phyloP scores from a whole-genome alignment of 2,329 filamentous ascomycete species.

The Coniochaeta sp. region DNA sequence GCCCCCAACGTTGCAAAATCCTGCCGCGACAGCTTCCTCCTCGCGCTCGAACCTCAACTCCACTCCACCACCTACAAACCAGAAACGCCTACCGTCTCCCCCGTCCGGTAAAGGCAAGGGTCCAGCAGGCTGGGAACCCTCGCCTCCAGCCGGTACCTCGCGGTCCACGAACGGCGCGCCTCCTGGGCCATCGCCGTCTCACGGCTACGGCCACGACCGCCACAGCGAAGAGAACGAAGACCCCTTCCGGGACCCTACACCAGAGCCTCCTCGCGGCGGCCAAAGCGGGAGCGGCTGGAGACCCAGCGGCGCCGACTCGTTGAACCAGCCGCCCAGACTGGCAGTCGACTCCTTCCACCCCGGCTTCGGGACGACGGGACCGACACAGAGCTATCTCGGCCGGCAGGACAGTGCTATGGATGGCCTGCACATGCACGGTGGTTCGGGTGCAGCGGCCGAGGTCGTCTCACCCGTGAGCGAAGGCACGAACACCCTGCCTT shows the following conservation, averaged over 20 bases:
- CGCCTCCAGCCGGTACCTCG: not conserved
- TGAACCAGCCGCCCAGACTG: constrained; percentile 12
- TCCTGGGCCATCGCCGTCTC: not conserved
- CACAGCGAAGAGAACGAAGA: constrained; percentile 18
- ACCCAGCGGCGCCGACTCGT: not conserved
- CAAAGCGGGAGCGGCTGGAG: not conserved
- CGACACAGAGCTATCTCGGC: not conserved
- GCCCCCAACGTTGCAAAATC: constrained; percentile 5
- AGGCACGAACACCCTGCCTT: not conserved
- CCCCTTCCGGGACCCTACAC: constrained; percentile 26
- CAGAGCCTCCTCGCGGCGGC: constrained; percentile 5
- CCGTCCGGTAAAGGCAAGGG: not conserved
- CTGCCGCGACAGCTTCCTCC: constrained; percentile 1
- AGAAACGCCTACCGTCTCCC: constrained; percentile 6
- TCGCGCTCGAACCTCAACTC: not conserved
- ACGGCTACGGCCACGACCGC: not conserved
- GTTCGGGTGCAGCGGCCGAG: not conserved
- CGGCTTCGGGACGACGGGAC: constrained; percentile 17
- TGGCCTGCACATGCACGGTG: constrained; percentile 1
- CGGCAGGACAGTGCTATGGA: not conserved
- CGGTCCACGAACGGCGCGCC: not conserved
- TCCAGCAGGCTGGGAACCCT: not conserved
- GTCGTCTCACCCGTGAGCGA: not conserved
- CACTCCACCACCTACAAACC: constrained; percentile 17
- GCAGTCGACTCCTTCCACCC: constrained; percentile 26